Conservation (phyloP, 2,329 filamentous ascomycete genomes). For the Stagonosporopsis vannaccii region DNA sequence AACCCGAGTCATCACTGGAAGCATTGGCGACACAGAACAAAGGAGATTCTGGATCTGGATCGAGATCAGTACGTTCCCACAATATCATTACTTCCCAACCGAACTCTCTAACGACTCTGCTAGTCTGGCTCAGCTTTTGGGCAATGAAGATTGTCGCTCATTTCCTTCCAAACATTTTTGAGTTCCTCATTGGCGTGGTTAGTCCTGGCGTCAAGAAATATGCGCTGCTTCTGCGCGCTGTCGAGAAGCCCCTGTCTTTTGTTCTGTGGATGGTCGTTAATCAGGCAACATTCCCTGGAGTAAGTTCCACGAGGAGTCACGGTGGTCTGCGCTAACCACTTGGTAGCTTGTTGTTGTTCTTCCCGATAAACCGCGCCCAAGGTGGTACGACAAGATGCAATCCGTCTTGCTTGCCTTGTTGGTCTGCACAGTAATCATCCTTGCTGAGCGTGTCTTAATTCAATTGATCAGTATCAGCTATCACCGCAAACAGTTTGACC, state of each 20-base stretch:
- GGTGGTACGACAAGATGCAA: slow-evolving; percentile 65
- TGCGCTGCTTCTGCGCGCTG: slow-evolving; percentile 62
- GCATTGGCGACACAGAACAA: slow-evolving; percentile 63
- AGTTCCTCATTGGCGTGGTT: slow-evolving; percentile 67
- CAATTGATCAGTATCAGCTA: slow-evolving; percentile 87
- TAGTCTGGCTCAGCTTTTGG: slow-evolving; percentile 69
- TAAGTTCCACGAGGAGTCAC: slow-evolving; percentile 39
- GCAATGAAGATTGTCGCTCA: slow-evolving; percentile 66
- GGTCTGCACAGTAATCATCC: slow-evolving; percentile 72
- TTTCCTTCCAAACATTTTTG: slow-evolving; percentile 66
- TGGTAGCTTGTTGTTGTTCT: slow-evolving; percentile 15
- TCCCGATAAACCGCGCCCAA: neutral
- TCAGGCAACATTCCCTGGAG: slow-evolving; percentile 65
- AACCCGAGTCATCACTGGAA: slow-evolving; percentile 47
- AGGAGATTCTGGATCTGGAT: slow-evolving; percentile 71
- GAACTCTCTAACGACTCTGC: slow-evolving; percentile 10
- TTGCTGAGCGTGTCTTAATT: slow-evolving; percentile 79
- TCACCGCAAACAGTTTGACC: slow-evolving; percentile 82
- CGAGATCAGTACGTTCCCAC: slow-evolving; percentile 59
- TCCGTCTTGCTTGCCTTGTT: slow-evolving; percentile 72
- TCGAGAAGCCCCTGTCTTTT: slow-evolving; percentile 68
- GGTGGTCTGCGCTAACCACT: neutral
- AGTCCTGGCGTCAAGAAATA: slow-evolving; percentile 71
- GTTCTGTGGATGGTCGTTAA: slow-evolving; percentile 67
- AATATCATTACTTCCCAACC: neutral